phyloP scores from a whole-genome alignment of 2,329 filamentous ascomycete genomes.

The Clonostachys solani region DNA sequence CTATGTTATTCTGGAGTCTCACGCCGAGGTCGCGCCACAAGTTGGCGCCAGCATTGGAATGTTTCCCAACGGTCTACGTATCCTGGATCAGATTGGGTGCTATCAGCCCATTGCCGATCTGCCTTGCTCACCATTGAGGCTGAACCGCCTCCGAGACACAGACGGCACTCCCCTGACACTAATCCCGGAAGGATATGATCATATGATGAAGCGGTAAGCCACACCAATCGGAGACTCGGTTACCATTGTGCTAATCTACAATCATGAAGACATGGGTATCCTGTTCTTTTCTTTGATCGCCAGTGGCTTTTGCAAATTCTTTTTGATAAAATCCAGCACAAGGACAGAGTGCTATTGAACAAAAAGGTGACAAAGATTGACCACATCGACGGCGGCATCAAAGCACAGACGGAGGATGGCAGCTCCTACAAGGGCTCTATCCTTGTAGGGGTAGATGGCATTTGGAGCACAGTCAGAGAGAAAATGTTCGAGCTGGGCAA shows the following conservation, averaged over 20 bases:
- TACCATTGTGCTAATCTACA: not conserved
- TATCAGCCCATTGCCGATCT: conserved; percentile 4
- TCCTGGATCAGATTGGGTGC: conserved; percentile 41
- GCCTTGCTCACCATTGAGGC: not conserved
- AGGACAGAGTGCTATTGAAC: conserved; percentile 8
- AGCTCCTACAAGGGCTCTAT: not conserved
- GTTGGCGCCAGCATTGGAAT: conserved; percentile 42
- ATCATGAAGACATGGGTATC: conserved; percentile 17
- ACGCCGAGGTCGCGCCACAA: conserved; percentile 32
- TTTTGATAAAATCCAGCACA: conserved; percentile 22
- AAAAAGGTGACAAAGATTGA: conserved; percentile 8
- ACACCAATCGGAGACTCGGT: too few relatives aligned
- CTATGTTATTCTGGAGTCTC: conserved; percentile 41
- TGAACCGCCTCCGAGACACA: not conserved
- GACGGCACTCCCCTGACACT: not conserved
- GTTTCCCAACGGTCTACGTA: conserved; percentile 31
- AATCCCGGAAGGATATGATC: too few relatives aligned
- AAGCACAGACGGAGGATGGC: conserved; percentile 10
- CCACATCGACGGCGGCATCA: conserved; percentile 6
- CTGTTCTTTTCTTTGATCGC: conserved; percentile 24
- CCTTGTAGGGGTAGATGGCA: not conserved
- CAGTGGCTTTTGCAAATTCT: conserved; percentile 22
- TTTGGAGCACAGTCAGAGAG: not conserved
- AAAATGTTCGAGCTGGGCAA: conserved; percentile 7
- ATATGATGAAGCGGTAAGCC: too few relatives aligned